These are phyloP conservation scores for Mallotus repandus DNA, from an alignment of 441 rosid species.

Conservation along the genomic window DNA sequence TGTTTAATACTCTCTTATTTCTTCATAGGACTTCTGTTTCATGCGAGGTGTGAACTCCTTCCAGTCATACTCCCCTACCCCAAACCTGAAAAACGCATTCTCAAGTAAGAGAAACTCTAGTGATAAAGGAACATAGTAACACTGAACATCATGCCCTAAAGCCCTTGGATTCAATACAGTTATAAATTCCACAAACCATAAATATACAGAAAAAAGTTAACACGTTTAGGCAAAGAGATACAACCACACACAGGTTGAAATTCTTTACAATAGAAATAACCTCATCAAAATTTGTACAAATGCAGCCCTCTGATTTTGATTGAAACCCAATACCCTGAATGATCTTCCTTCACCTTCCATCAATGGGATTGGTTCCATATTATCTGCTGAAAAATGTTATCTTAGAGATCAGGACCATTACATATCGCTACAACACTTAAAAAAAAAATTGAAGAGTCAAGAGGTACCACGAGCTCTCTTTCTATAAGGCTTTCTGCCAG, in stretches of 20 bases:
- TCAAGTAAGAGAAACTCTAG: slow-evolving; percentile 23
- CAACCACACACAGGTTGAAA: background rate
- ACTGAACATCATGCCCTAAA: background rate
- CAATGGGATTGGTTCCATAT: slow-evolving; percentile 70
- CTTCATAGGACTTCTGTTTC: slow-evolving; percentile 90
- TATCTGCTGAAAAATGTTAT: slow-evolving; percentile 49
- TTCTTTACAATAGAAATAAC: slow-evolving; percentile 30
- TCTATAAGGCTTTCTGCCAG: slow-evolving; percentile 73
- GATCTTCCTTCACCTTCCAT: slow-evolving; percentile 99
- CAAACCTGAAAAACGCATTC: slow-evolving; percentile 59
- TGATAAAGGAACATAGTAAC: slow-evolving; percentile 1
- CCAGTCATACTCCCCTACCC: slow-evolving; percentile 91
- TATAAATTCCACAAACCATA: background rate
- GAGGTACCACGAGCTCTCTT: slow-evolving; percentile 75
- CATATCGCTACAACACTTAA: slow-evolving; percentile 12
- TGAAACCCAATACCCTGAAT: slow-evolving; percentile 90
- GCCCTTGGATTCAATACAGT: background rate
- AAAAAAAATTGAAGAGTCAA: slow-evolving; percentile 14
- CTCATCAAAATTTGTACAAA: slow-evolving; percentile 96
- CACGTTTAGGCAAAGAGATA: background rate
- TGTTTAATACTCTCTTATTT: slow-evolving; percentile 65
- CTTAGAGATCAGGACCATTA: slow-evolving; percentile 19
- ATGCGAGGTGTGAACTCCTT: slow-evolving; percentile 81
- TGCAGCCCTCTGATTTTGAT: slow-evolving; percentile 91
- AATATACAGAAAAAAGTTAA: background rate